Base-by-base conservation (phyloP, 2,329 filamentous ascomycete species). In the Calycina herbarum region DNA sequence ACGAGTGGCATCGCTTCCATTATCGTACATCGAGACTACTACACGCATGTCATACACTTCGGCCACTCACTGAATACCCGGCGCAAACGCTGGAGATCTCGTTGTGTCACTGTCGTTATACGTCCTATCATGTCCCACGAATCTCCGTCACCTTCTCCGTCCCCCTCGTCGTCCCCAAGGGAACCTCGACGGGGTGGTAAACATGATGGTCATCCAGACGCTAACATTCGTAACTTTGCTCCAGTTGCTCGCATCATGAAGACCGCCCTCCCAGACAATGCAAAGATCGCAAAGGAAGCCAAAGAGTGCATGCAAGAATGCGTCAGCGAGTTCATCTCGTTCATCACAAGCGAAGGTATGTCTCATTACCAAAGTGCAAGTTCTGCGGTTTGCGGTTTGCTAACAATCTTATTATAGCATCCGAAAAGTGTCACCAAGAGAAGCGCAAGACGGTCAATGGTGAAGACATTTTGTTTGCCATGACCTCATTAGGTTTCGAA, bases 281-380 rank as follows among this genome's bases (percentile, higher is more conserved):
- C 95, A 72, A 99, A 99, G 81, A 99, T 99, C 68, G 94, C 94
- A 67, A 99, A 99, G 78, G 95, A 99, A 78, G 95, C 95, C 64
- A 99, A 99, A 79, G 95, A 99, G 78, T 99, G 95, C 81, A 98
- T 99, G 95, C 95, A 99, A 79, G 95, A 99, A 80, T 99, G 95
- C 77, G 95, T 99, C 66, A 97, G 94, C 88, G 95, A 99, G 81
- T 99, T 99, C 80, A 99, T 99, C 82, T 97, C 93, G 6, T 99
- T 99, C 84, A 98, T 99, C 77, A 99, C 95, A 42, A 98, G 94
- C 79, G 95, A 99, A 85, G 95, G 95, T 97, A 79, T 77, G 90
- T 82, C 61, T 40, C 45, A 51, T 51, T 20, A 10, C 45, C 24
- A 51, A 24, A 51, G n/a, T 24, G n/a, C 17, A 51, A 51, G 45